Percentiles rank a stretch among this genome's conserved stretches.
phyloP scores from a whole-genome alignment of 2,329 filamentous ascomycete species.

The Aspergillus udagawae region DNA sequence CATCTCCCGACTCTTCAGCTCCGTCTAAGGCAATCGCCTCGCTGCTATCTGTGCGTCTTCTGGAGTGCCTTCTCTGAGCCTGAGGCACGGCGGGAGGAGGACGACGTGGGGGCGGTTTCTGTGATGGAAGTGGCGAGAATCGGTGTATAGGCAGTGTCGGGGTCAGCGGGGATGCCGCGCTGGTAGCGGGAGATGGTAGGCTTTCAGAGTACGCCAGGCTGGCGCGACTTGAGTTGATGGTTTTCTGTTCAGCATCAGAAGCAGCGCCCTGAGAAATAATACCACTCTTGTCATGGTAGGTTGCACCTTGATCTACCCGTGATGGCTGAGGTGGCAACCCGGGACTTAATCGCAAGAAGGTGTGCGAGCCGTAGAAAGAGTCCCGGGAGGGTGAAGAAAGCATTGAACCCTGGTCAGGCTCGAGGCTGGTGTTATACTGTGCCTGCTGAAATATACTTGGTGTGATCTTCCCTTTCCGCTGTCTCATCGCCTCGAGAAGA shows the following conservation, averaged over 20 bases:
- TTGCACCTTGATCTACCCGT: constrained; percentile 24
- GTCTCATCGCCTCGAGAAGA: constrained; percentile 48
- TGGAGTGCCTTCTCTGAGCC: constrained; percentile 33
- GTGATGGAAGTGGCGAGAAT: constrained; percentile 33
- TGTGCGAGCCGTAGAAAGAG: constrained; percentile 35
- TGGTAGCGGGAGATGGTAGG: constrained; percentile 34
- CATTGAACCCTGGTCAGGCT: constrained; percentile 27
- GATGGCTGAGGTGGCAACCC: constrained; percentile 23
- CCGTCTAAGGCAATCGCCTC: constrained; percentile 45
- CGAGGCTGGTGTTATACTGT: constrained; percentile 6
- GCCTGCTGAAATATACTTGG: constrained; percentile 36
- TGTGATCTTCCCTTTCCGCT: constrained; percentile 46
- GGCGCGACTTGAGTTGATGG: constrained; percentile 24
- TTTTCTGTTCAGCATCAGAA: constrained; percentile 35
- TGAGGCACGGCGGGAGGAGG: constrained; percentile 31
- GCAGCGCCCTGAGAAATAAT: constrained; percentile 24
- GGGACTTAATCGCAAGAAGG: constrained; percentile 38
- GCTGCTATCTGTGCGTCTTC: constrained; percentile 41
- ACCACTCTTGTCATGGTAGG: constrained; percentile 24
- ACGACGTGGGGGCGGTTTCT: constrained; percentile 28
- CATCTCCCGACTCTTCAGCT: constrained; percentile 51
- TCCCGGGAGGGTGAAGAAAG: constrained; percentile 28
- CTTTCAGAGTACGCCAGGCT: constrained; percentile 38
- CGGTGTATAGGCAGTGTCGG: constrained; percentile 38
- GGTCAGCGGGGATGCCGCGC: constrained; percentile 36